Evolutionary conservation across 192 early-diverging fungal genomes (phyloP), one percentile per base, ranked within the genome.

Genomic region (Oehlia diaphana): DNA sequence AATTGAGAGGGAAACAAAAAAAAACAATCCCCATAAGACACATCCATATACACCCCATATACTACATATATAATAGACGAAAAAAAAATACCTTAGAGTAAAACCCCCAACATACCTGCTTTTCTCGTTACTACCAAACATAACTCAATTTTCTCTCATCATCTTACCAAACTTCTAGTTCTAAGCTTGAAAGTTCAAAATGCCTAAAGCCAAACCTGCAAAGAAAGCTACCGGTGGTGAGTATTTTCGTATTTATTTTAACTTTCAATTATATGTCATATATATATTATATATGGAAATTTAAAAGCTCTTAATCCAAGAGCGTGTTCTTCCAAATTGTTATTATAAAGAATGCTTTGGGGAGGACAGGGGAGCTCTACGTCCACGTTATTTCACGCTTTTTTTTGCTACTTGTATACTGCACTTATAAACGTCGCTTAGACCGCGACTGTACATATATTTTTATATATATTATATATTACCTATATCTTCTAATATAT

Each of bases 141-240:
- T 69, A 61, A 66, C 28, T 66, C 47, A 77, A 63, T 33, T 31
- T 49, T 14, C 42, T 68, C 28, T 69, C 63, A 68, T 69, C 66
- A 35, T 78, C 65, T 69, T 64, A 53, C 77, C 28, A 78, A 66
- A 78, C 35, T 62, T 69, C 73, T 79, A 35, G 21, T 58, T 26
- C 65, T 53, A 23, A 75, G 79, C 80, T 66, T 75, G 50, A 78
- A 61, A 44, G 21, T 53, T 61, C 77, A 87, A 78, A 78, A 88
- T 88, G 87, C 81, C 87, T 82, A 86, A 88, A 83, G 82, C 82
- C 78, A 87, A 88, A 83, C 50, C 83, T 77, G 50, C 84, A 78
- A 87, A 89, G 86, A 82, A 84, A 75, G 81, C 82, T 49, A 47
- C 79, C 70, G 69, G 58, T 69, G 67, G 77, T 78, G 67, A 69